Conservation (phyloP, 495 filamentous ascomycete genomes). For the Amniculicola lignicola region DNA sequence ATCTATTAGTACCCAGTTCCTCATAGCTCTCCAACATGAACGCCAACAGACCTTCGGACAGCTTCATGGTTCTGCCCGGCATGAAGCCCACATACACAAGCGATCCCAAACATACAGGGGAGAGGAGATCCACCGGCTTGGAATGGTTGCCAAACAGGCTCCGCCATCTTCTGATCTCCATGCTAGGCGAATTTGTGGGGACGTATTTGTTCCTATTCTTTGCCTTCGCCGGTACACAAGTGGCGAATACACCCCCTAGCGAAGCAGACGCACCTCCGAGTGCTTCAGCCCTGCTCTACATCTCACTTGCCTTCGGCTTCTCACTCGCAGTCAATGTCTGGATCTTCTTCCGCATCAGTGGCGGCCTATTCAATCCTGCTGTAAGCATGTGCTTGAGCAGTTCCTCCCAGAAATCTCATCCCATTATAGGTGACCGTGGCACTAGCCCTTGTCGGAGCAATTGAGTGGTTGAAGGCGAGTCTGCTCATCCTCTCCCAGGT, state of each 20-base stretch:
- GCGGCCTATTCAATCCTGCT: constrained; percentile 79
- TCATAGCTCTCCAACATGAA: constrained; percentile 18
- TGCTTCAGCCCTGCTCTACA: constrained; percentile 57
- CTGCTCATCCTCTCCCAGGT: constrained; percentile 56
- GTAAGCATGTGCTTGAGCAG: constrained; percentile 42
- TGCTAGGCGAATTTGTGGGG: constrained; percentile 69
- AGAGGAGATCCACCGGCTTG: constrained; percentile 19
- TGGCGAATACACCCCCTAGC: constrained; percentile 52
- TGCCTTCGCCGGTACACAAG: constrained; percentile 73
- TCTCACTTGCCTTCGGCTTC: constrained; percentile 69
- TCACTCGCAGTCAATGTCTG: constrained; percentile 77
- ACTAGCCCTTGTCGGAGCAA: constrained; percentile 55
- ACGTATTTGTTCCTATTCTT: constrained; percentile 84
- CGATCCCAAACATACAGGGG: constrained; percentile 25
- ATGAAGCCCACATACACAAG: constrained; percentile 28
- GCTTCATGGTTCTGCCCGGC: constrained; percentile 35
- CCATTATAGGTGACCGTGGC: constrained; percentile 56
- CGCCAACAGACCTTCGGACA: constrained; percentile 23
- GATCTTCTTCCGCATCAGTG: constrained; percentile 79
- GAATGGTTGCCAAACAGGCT: constrained; percentile 36
- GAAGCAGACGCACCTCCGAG: constrained; percentile 9
- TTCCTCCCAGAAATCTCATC: constrained; percentile 2
- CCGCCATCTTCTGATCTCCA: constrained; percentile 56
- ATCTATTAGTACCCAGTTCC: constrained; percentile 3
- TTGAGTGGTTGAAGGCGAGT: constrained; percentile 51